Conservation (phyloP, 305 asterid genomes). For the Nicotiana rustica region DNA sequence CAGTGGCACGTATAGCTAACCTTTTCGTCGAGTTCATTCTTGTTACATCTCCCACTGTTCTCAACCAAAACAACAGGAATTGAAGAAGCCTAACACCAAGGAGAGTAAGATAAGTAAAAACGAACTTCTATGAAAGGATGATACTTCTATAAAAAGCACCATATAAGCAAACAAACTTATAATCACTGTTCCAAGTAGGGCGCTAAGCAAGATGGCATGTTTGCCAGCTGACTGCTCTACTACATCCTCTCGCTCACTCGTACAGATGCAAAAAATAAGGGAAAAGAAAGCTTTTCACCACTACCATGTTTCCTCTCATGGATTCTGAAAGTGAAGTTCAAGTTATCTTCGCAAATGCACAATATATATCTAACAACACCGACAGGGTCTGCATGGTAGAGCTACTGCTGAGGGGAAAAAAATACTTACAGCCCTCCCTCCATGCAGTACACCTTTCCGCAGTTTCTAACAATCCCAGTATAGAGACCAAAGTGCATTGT, state of each 20-base stretch:
- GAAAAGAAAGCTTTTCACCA: background rate
- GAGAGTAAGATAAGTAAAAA: background rate
- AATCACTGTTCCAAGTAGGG: background rate
- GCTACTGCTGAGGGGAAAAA: background rate
- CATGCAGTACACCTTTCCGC: too few species aligned
- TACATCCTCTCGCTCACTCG: background rate
- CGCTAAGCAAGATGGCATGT: slow-evolving; percentile 3
- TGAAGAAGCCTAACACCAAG: slow-evolving; percentile 36
- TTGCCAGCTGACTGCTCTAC: slow-evolving; percentile 20
- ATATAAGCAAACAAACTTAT: background rate
- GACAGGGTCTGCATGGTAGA: background rate
- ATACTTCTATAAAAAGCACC: background rate
- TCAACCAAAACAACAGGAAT: slow-evolving; percentile 88
- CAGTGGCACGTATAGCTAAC: slow-evolving; percentile 41
- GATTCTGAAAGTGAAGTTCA: slow-evolving; percentile 19
- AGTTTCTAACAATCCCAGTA: too few species aligned
- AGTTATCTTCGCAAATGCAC: slow-evolving; percentile 8
- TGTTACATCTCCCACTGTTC: slow-evolving; percentile 93
- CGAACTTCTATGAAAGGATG: background rate
- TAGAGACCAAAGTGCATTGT: too few species aligned
- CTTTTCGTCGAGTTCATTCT: slow-evolving; percentile 93
- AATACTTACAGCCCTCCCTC: background rate
- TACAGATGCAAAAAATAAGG: background rate
- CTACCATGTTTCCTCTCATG: background rate
- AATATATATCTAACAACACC: background rate